Evolutionary conservation across 2,329 filamentous ascomycete genomes (phyloP).

Genomic region (Paecilomyces variotii): DNA sequence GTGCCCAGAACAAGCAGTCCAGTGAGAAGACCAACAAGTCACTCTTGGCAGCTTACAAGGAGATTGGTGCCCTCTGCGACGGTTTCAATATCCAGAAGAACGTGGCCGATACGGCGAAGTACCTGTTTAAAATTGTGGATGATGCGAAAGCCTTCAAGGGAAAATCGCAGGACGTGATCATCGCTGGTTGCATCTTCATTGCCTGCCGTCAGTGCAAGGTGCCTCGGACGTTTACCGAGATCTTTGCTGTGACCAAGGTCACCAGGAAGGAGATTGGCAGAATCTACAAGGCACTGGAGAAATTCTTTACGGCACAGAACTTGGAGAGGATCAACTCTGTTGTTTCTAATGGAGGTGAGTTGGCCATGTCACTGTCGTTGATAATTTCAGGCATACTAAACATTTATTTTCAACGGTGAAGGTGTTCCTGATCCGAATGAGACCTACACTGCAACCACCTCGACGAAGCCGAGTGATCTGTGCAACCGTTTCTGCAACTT

Average conservation of each 20-base stretch:
- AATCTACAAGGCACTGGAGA: constrained; percentile 88
- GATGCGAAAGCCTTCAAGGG: constrained; percentile 92
- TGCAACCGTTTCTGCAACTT: constrained; percentile 85
- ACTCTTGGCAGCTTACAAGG: constrained; percentile 73
- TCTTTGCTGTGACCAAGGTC: constrained; percentile 86
- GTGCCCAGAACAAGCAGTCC: constrained; percentile 73
- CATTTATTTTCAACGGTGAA: constrained; percentile 5
- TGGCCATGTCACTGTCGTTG: constrained; percentile 1
- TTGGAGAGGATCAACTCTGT: constrained; percentile 47
- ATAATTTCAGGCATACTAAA: constrained; percentile 8
- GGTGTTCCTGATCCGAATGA: constrained; percentile 43
- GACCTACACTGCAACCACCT: constrained; percentile 62
- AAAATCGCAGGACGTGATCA: constrained; percentile 87
- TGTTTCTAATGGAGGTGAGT: constrained; percentile 49
- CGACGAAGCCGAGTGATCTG: constrained; percentile 74
- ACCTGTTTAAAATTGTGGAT: constrained; percentile 89
- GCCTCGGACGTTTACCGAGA: constrained; percentile 86
- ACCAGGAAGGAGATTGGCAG: constrained; percentile 95
- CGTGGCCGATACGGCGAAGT: constrained; percentile 83
- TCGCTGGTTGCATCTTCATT: constrained; percentile 95
- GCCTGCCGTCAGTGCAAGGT: constrained; percentile 85
- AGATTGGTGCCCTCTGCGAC: constrained; percentile 83
- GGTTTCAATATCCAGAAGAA: constrained; percentile 71
- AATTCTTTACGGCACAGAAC: constrained; percentile 71
- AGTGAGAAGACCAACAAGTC: constrained; percentile 77